Percentiles rank a stretch among this genome's conserved stretches.
These are phyloP conservation scores for Catharanthus roseus DNA, from an alignment of 257 asterid genomes.

Conservation along the genomic window DNA sequence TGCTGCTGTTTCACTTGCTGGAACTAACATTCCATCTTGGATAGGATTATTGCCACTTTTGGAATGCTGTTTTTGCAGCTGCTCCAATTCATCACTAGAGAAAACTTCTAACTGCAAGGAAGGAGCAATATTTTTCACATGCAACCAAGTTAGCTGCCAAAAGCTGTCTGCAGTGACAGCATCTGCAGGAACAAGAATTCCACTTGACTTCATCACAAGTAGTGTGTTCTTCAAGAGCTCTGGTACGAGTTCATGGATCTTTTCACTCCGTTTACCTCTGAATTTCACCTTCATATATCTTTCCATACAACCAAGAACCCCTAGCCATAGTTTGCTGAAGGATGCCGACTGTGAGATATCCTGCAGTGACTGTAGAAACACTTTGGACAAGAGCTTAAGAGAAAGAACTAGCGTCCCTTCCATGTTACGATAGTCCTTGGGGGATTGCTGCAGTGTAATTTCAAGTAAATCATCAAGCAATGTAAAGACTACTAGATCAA, in stretches of 20 bases:
- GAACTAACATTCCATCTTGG: slow-evolving; percentile 41
- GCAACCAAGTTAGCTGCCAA: slow-evolving; percentile 87
- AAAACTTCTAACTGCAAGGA: slow-evolving; percentile 66
- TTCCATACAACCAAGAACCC: slow-evolving; percentile 56
- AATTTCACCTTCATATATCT: slow-evolving; percentile 53
- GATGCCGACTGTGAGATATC: slow-evolving; percentile 47
- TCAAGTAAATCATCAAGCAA: slow-evolving; percentile 64
- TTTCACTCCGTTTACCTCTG: slow-evolving; percentile 74
- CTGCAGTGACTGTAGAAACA: slow-evolving; percentile 51
- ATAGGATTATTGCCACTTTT: slow-evolving; percentile 30
- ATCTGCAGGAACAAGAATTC: slow-evolving; percentile 59
- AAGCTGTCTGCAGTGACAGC: slow-evolving; percentile 53
- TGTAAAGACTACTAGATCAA: slow-evolving; percentile 66
- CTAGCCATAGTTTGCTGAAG: slow-evolving; percentile 67
- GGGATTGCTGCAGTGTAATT: slow-evolving; percentile 49
- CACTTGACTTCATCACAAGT: slow-evolving; percentile 63
- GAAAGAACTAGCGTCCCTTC: slow-evolving; percentile 69
- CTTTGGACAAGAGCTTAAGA: slow-evolving; percentile 63
- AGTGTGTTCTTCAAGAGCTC: slow-evolving; percentile 85
- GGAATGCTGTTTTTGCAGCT: slow-evolving; percentile 37
- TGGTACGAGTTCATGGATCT: slow-evolving; percentile 74
- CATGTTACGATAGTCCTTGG: slow-evolving; percentile 66
- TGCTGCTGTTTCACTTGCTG: slow-evolving; percentile 55
- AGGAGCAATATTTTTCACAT: slow-evolving; percentile 59
- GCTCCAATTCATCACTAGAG: slow-evolving; percentile 58